Evolutionary conservation across 352 stramenopile genomes (phyloP).

Genomic region (Phytophthora pseudosyringae): DNA sequence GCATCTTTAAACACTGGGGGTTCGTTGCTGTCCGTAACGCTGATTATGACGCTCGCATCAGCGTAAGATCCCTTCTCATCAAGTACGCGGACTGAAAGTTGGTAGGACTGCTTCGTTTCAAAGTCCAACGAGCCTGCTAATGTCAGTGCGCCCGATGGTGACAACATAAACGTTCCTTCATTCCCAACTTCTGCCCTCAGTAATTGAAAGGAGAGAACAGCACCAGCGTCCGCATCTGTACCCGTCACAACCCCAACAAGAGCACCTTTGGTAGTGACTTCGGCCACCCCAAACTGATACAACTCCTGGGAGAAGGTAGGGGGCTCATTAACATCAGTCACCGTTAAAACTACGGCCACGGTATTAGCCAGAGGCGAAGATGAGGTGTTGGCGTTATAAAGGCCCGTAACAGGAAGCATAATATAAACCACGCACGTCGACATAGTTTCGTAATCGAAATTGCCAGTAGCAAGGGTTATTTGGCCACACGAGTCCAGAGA

Average conservation of each 20-base stretch:
- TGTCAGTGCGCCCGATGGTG: slow-evolving; percentile 14
- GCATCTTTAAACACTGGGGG: slow-evolving; percentile 42
- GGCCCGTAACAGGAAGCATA: slow-evolving; percentile 6
- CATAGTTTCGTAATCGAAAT: slow-evolving; percentile 36
- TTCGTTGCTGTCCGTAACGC: slow-evolving; percentile 54
- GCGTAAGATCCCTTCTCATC: slow-evolving; percentile 27
- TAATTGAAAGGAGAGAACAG: slow-evolving; percentile 18
- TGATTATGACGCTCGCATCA: slow-evolving; percentile 35
- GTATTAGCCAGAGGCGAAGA: slow-evolving; percentile 6
- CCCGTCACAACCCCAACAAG: slow-evolving; percentile 22
- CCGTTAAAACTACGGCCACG: slow-evolving; percentile 15
- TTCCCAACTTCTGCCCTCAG: not conserved
- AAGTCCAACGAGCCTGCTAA: slow-evolving; percentile 19
- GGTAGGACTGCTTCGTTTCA: slow-evolving; percentile 28
- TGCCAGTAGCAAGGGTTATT: slow-evolving; percentile 19
- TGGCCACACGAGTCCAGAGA: slow-evolving; percentile 25
- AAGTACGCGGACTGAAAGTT: slow-evolving; percentile 16
- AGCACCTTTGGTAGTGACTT: slow-evolving; percentile 7
- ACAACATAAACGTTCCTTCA: slow-evolving; percentile 25
- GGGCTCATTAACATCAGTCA: slow-evolving; percentile 33
- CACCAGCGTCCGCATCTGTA: slow-evolving; percentile 16
- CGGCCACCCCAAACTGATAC: slow-evolving; percentile 28
- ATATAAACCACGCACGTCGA: slow-evolving; percentile 29
- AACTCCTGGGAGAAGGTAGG: slow-evolving; percentile 16
- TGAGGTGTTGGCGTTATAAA: slow-evolving; percentile 22